phyloP scores from a whole-genome alignment of 352 stramenopile species.

The Lagenidium giganteum region DNA sequence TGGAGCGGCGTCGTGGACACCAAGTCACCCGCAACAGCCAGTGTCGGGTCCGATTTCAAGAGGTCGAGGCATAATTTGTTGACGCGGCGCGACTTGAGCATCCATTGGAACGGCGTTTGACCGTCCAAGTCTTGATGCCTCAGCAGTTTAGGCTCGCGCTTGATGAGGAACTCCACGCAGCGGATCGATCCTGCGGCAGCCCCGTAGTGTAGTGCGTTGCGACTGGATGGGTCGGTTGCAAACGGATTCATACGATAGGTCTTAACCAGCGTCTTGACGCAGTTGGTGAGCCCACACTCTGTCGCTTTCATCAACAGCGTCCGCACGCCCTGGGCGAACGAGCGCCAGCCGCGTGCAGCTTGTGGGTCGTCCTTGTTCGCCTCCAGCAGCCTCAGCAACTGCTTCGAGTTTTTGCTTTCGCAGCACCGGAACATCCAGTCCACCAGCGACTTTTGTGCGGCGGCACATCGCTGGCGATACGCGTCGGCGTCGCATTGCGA shows the following conservation, averaged over 20 bases:
- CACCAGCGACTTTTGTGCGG: conserved; percentile 23
- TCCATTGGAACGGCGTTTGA: conserved; percentile 47
- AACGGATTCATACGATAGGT: conserved; percentile 41
- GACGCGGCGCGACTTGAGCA: conserved; percentile 40
- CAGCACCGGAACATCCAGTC: conserved; percentile 72
- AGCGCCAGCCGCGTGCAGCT: neutral
- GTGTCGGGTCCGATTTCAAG: conserved; percentile 20
- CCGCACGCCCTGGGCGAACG: neutral
- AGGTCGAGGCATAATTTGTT: conserved; percentile 41
- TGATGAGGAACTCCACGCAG: conserved; percentile 34
- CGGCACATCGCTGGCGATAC: conserved; percentile 22
- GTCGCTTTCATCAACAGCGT: conserved; percentile 54
- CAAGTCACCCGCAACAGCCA: conserved; percentile 44
- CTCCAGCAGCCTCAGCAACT: conserved; percentile 43
- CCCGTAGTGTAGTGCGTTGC: conserved; percentile 52
- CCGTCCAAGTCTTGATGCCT: conserved; percentile 46
- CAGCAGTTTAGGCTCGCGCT: conserved; percentile 32
- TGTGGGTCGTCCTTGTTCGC: conserved; percentile 22
- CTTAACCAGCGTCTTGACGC: conserved; percentile 35
- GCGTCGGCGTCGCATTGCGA: conserved; percentile 35
- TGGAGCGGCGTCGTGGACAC: conserved; percentile 47
- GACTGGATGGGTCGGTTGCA: conserved; percentile 34
- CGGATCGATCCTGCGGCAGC: conserved; percentile 28
- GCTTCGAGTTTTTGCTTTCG: conserved; percentile 41
- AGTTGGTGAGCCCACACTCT: conserved; percentile 28